phyloP scores from a whole-genome alignment of 176 grass and related monocot species.

The Metroxylon sagu region DNA sequence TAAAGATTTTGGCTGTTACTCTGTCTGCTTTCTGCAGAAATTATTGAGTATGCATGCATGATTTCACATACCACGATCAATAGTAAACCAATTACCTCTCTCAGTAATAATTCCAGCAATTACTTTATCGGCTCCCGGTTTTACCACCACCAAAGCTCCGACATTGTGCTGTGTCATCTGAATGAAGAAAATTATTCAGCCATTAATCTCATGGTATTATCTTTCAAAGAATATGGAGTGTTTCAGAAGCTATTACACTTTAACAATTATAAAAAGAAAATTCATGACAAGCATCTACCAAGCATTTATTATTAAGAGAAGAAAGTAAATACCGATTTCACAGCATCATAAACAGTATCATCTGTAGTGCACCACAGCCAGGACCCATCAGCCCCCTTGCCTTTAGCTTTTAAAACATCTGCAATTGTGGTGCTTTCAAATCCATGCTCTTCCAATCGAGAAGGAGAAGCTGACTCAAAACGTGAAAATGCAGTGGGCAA shows the following conservation, averaged over 20 bases:
- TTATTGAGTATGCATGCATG: no score
- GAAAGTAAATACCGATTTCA: constrained; percentile 63
- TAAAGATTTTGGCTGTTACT: no score
- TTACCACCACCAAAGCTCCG: constrained; percentile 91
- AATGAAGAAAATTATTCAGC: constrained; percentile 5
- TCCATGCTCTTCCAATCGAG: constrained; percentile 62
- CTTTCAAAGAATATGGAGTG: constrained; percentile 1
- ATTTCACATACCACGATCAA: no score
- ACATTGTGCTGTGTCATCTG: constrained; percentile 99
- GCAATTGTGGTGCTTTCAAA: constrained; percentile 82
- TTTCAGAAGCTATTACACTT: background rate
- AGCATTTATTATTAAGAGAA: background rate
- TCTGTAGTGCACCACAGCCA: constrained; percentile 97
- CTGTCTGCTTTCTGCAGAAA: no score
- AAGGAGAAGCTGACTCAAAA: constrained; percentile 53
- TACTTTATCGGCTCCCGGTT: constrained; percentile 57
- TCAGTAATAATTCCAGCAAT: constrained; percentile 96
- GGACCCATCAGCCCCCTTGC: constrained; percentile 91
- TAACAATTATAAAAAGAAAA: background rate
- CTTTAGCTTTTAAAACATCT: constrained; percentile 75
- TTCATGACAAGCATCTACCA: background rate
- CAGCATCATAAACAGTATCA: constrained; percentile 85
- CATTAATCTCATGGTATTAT: background rate
- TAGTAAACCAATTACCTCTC: constrained; percentile 51
- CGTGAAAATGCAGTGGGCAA: constrained; percentile 43